Base-by-base conservation (phyloP, 148 eudicot genomes). In the Arctostaphylos glauca region DNA sequence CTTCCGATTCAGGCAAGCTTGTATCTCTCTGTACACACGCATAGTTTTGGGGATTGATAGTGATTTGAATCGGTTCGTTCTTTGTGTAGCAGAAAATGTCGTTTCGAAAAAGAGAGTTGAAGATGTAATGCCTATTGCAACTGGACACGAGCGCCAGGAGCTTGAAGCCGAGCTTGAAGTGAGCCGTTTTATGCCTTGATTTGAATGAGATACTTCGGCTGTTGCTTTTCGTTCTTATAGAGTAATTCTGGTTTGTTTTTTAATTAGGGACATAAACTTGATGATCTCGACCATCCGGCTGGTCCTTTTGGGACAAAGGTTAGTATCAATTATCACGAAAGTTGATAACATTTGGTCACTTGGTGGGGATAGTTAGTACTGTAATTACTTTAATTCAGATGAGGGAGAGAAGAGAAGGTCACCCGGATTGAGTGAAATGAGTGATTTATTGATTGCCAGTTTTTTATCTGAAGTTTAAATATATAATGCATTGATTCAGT, bases 271-370 rank as follows among this genome's bases (percentile, higher is more conserved):
- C 90, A 85, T 82, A 86, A 94, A 76, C 62, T 96, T 77, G 85
- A 92, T 86, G 98, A 89, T 77, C 91, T 96, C 23, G 81, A 96
- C 82, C 81, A 87, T 78, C 98, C 95, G 9, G 85, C 10, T 13
- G 98, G 98, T 80, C 98, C 98, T 41, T 95, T 95, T 79, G 97
- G 98, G 81, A 95, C 97, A 41, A 95, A 95, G 98, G 97, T 93
- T 9, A 73, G 92, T 88, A 46, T 72, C 41, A 79, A 15, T 78
- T 49, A 2, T 47, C 47, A 12, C 2, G 3, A 21, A 21, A 79
- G 44, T 79, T 19, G 5, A 14, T n/a, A 5, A 47, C 50, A 5
- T 64, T 46, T 67, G 21, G 13, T 15, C 23, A 4, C 82, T 48
- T 41, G 21, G 47, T 25, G 31, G 54, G 54, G 46, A 5, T 18